A percentile compares a stretch with the other conserved stretches of the same genome.
Evolutionary conservation across 306 rosid genomes (phyloP).

Genomic region (Vigna trinervia): DNA sequence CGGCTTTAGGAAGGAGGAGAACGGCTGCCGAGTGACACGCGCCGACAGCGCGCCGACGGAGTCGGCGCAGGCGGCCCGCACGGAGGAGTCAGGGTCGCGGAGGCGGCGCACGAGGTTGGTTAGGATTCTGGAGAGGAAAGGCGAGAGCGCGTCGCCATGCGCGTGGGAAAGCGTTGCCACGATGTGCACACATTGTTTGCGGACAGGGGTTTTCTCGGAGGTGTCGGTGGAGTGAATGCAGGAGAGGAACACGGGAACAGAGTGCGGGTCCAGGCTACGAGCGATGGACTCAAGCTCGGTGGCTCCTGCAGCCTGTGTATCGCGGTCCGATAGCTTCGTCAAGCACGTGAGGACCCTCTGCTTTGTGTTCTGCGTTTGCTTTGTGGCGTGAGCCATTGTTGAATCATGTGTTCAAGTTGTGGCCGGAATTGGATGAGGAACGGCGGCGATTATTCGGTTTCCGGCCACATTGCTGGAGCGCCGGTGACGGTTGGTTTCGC

Average conservation of each 20-base stretch:
- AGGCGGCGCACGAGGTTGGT: conserved; percentile 62
- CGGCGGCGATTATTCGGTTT: conserved; percentile 11
- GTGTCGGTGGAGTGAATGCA: conserved; percentile 76
- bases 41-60: conserved; percentile 63
- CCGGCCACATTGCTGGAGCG: conserved; percentile 66
- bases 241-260: conserved; percentile 61
- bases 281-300: conserved; percentile 76
- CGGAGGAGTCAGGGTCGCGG: conserved; percentile 83
- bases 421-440: background rate
- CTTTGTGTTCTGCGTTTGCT: conserved; percentile 55
- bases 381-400: conserved; percentile 57
- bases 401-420: background rate
- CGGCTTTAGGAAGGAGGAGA: conserved; percentile 68
- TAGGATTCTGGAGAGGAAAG: conserved; percentile 65
- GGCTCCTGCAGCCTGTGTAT: conserved; percentile 64
- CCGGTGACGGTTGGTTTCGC: background rate
- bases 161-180: conserved; percentile 60
- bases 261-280: conserved; percentile 53
- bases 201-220: conserved; percentile 70
- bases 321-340: conserved; percentile 82
- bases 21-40: conserved; percentile 62
- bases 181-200: conserved; percentile 71
- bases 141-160: conserved; percentile 71
- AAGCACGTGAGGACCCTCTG: conserved; percentile 75
- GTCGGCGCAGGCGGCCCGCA: conserved; percentile 74